Percentiles rank a stretch among this genome's conserved stretches.
Conservation (phyloP, 371 early-diverging fungal genomes). For the Mortierella sp. region DNA sequence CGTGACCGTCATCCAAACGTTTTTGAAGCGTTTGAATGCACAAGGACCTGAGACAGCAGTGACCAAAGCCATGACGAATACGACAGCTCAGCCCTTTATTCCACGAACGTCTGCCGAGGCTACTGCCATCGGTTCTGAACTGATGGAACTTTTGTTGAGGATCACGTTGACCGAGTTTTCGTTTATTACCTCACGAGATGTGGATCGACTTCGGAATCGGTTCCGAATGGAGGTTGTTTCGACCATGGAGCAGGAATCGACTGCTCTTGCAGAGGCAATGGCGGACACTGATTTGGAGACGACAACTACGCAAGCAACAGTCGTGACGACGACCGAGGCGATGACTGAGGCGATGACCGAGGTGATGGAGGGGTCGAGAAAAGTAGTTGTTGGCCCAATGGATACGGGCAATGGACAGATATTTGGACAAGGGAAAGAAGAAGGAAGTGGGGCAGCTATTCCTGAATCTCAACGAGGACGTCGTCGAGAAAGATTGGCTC, state of each 20-base stretch:
- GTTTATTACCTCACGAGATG: conserved; percentile 21
- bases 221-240: conserved; percentile 41
- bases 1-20: conserved; percentile 30
- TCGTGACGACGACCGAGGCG: no score
- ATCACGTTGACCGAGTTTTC: conserved; percentile 36
- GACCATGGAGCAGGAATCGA: conserved; percentile 15
- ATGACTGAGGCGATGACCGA: no score
- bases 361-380: no score
- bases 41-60: background rate
- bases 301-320: no score
- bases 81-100: background rate
- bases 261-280: no score
- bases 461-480: no score
- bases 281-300: no score
- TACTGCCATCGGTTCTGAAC: background rate
- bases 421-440: no score
- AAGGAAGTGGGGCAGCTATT: no score
- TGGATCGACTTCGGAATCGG: conserved; percentile 25
- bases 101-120: background rate
- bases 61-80: background rate
- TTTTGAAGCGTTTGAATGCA: conserved; percentile 24
- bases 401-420: no score
- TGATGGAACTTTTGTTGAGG: conserved; percentile 30
- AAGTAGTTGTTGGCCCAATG: no score
- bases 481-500: no score